phyloP scores from a whole-genome alignment of 805 yeast species.

The Kazachstania taianensis region DNA sequence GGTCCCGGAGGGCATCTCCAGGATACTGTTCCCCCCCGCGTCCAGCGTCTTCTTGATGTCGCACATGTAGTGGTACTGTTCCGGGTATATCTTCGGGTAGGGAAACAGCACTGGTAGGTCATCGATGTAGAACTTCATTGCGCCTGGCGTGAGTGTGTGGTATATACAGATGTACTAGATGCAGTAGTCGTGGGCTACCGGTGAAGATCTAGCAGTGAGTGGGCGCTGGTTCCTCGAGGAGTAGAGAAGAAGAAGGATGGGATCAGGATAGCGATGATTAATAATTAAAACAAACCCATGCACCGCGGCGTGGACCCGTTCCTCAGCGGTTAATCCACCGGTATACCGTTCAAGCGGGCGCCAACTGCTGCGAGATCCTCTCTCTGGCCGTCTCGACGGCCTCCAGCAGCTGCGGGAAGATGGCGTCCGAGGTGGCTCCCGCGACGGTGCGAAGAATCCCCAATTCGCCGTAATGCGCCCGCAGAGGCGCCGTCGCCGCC shows the following conservation, averaged over 20 bases:
- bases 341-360: not conserved
- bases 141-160: no score
- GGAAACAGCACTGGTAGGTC: conserved; percentile 95
- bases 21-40: conserved; percentile 90
- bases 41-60: conserved; percentile 89
- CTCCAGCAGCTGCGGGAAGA: conserved; percentile 55
- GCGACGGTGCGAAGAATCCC: conserved; percentile 46
- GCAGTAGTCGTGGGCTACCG: no score
- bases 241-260: no score
- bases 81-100: conserved; percentile 93
- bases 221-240: no score
- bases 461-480: conserved; percentile 42
- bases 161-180: no score
- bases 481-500: conserved; percentile 50
- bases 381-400: not conserved
- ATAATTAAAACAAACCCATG: no score
- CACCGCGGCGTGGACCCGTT: no score
- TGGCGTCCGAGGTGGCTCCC: conserved; percentile 78
- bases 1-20: conserved; percentile 99
- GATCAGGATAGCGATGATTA: no score
- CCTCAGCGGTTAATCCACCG: no score
- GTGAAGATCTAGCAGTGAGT: no score
- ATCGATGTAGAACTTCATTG: conserved; percentile 74
- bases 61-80: conserved; percentile 95
- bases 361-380: not conserved